These are phyloP conservation scores for Cordyceps cicadae DNA, from an alignment of 2,329 filamentous ascomycete genomes.

Conservation along the genomic window DNA sequence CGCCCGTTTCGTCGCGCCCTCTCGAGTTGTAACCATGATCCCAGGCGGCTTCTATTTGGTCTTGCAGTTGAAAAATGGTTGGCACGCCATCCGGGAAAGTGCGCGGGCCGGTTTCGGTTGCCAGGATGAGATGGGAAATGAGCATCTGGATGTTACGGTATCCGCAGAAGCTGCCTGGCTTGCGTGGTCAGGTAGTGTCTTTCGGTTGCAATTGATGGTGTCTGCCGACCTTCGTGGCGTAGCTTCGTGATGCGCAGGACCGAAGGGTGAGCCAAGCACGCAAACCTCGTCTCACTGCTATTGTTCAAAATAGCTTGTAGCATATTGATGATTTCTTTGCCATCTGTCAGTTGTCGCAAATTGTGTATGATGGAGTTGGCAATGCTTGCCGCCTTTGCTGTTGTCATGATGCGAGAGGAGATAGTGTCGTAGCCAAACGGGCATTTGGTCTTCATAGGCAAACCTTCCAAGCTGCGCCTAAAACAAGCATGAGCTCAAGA, in stretches of 20 bases:
- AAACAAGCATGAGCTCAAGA: neutral
- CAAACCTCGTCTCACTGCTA: constrained; percentile 53
- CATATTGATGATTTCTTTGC: constrained; percentile 50
- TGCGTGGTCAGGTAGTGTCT: neutral
- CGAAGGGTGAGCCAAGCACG: constrained; percentile 70
- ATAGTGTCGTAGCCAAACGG: constrained; percentile 55
- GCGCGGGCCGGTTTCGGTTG: constrained; percentile 47
- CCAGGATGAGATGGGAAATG: constrained; percentile 64
- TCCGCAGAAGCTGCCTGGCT: constrained; percentile 75
- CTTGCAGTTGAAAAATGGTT: constrained; percentile 73
- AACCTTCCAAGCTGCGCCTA: constrained; percentile 56
- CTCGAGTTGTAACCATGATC: constrained; percentile 70
- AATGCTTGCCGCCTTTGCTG: constrained; percentile 39
- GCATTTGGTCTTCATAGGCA: constrained; percentile 68
- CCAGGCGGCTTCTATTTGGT: constrained; percentile 83
- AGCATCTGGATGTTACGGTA: constrained; percentile 95
- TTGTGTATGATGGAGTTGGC: neutral
- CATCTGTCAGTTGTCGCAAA: constrained; percentile 28
- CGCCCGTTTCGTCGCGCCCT: constrained; percentile 74
- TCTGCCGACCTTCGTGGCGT: constrained; percentile 55
- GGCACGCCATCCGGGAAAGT: constrained; percentile 57
- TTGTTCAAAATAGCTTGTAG: constrained; percentile 56
- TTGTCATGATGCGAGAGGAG: constrained; percentile 52
- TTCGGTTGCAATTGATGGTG: neutral
- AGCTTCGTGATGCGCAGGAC: constrained; percentile 78